phyloP scores from a whole-genome alignment of 1,139 yeast genomes.

The Geotrichum candidum region DNA sequence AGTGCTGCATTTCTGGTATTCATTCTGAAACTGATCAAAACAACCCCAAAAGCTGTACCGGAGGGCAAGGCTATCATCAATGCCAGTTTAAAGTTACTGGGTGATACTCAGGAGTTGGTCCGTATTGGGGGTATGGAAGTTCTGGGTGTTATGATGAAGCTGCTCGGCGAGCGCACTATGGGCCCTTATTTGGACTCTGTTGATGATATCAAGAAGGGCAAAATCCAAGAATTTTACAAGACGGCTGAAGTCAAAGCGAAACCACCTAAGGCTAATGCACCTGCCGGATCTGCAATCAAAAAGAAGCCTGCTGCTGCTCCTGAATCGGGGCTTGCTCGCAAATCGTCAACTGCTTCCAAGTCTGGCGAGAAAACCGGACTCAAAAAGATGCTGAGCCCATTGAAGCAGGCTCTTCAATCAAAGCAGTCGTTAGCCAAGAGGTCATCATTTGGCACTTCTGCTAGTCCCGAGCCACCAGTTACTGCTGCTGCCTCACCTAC shows the following conservation, averaged over 20 bases:
- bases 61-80: conserved; percentile 57
- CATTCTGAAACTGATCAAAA: conserved; percentile 50
- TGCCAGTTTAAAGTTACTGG: conserved; percentile 52
- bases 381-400: neutral
- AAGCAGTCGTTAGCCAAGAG: neutral
- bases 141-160: conserved; percentile 77
- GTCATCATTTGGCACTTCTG: neutral
- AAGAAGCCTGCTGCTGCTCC: conserved; percentile 16
- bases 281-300: conserved; percentile 4
- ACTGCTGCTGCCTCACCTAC: neutral
- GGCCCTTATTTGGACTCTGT: conserved; percentile 55
- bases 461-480: neutral
- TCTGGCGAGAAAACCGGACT: neutral
- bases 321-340: conserved; percentile 12
- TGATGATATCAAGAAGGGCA: conserved; percentile 63
- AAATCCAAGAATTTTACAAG: conserved; percentile 57
- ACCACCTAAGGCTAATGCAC: conserved; percentile 10
- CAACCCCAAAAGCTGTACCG: conserved; percentile 43
- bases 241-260: conserved; percentile 44
- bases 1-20: conserved; percentile 58
- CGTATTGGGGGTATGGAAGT: conserved; percentile 74
- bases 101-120: conserved; percentile 81
- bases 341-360: neutral
- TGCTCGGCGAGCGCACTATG: conserved; percentile 68
- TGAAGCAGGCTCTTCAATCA: neutral